Evolutionary conservation across 2,329 filamentous ascomycete species (phyloP), one percentile per base, ranked within the genome.

Genomic region (Trichoderma polysporum): DNA sequence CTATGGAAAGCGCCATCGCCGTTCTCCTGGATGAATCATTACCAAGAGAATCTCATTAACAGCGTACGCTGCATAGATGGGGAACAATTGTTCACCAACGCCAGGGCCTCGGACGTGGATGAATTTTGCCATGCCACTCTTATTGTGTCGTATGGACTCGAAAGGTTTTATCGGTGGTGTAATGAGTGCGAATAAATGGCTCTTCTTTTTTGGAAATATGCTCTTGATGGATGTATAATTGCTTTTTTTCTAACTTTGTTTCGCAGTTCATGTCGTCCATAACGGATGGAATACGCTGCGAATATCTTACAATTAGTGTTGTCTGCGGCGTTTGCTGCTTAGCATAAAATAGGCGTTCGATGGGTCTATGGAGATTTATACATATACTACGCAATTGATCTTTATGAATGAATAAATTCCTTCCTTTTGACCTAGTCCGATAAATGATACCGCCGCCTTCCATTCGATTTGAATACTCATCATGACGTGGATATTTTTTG

Each of bases 61-160:
- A 13, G 8, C 9, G 22, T 64, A 15, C 61, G 61, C n/a, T 54
- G 61, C 4, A 39, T 64, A 4, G 61, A 64, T 15, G 61, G 50
- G 4, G 27, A 56, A 4, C 35, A 64, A 15, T 39, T 64, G 37
- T 64, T 64, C 56, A n/a, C 49, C 37, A 31, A 15, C 1, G 61
- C 52, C 61, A 47, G 15, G 50, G n/a, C 29, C 2, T 47, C 61
- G 3, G 61, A 64, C 41, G 61, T 64, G 25, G 61, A 64, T 7
- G 61, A 64, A 15, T 64, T 64, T 47, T 64, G 61, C 37, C 61
- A 56, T 8, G 49, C 61, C 12, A 64, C 50, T 2, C 52, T 64
- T 22, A 56, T 64, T 29, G 61, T 56, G 10, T 56, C 50, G 5
- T 64, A 64, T 8, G 61, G 61, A 8, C 37, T 64, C 4, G 61